phyloP scores from a whole-genome alignment of 1,139 yeast species.

The Torulaspora pretoriensis region DNA sequence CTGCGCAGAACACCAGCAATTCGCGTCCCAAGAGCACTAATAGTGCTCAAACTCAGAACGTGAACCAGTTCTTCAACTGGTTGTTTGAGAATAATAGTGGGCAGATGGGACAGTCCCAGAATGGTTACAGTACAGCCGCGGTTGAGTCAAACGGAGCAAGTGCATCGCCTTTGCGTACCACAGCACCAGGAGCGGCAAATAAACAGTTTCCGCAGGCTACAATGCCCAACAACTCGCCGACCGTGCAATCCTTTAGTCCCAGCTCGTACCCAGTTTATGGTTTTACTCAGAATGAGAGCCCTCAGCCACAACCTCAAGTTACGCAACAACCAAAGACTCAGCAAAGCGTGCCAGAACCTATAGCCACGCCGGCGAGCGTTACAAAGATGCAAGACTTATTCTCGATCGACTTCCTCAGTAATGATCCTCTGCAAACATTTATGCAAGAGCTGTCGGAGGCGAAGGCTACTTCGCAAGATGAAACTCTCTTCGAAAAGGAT shows the following conservation, averaged over 20 bases:
- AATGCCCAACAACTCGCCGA: conserved; percentile 1
- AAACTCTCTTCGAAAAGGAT: not conserved
- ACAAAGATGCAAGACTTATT: conserved; percentile 21
- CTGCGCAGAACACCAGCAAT: not conserved
- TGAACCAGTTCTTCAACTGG: conserved; percentile 31
- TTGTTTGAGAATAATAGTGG: conserved; percentile 10
- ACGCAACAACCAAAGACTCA: not conserved
- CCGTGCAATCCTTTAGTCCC: conserved; percentile 2
- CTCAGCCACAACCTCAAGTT: not conserved
- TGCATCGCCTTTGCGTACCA: not conserved
- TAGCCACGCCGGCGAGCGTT: conserved; percentile 6
- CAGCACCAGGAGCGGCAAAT: not conserved
- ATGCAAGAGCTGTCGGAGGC: conserved; percentile 26
- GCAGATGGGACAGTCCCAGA: not conserved
- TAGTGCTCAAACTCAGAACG: conserved; percentile 1
- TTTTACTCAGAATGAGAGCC: not conserved
- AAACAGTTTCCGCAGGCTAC: not conserved
- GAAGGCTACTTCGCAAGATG: conserved; percentile 5
- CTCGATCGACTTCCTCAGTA: conserved; percentile 22
- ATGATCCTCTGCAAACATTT: conserved; percentile 28
- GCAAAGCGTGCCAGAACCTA: conserved; percentile 4
- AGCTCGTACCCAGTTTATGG: conserved; percentile 1
- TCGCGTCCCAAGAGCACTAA: not conserved
- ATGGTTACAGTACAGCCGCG: not conserved
- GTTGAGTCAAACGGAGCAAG: not conserved